A percentile compares a stretch with the other conserved stretches of the same genome.
These are phyloP conservation scores for Ascochyta rabiei DNA, from an alignment of 2,329 filamentous ascomycete species.

Conservation along the genomic window DNA sequence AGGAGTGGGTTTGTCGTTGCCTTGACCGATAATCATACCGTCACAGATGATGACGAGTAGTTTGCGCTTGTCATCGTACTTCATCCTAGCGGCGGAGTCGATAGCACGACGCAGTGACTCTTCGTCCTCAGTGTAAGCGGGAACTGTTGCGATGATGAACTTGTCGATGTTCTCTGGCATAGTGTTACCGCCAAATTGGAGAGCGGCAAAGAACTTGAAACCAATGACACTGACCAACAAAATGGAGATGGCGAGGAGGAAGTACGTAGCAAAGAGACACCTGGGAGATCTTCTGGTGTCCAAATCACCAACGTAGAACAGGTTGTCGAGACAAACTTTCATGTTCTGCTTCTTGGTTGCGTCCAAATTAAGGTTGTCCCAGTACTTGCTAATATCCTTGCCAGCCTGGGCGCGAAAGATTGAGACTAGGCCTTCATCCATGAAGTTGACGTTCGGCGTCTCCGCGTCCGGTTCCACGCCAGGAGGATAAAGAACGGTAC, in stretches of 20 bases:
- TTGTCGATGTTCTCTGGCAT: slow-evolving; percentile 96
- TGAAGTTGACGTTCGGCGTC: slow-evolving; percentile 71
- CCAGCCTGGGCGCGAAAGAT: slow-evolving; percentile 81
- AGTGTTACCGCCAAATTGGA: slow-evolving; percentile 92
- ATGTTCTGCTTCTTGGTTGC: slow-evolving; percentile 66
- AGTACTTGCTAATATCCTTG: slow-evolving; percentile 80
- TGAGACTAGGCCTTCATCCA: slow-evolving; percentile 74
- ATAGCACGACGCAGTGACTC: slow-evolving; percentile 96
- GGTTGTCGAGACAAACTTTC: slow-evolving; percentile 84
- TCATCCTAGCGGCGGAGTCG: slow-evolving; percentile 93
- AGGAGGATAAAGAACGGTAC: slow-evolving; percentile 62
- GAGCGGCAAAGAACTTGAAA: slow-evolving; percentile 95
- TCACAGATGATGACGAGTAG: slow-evolving; percentile 91
- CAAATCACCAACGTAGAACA: slow-evolving; percentile 91
- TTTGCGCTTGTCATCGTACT: slow-evolving; percentile 98
- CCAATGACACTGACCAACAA: slow-evolving; percentile 80
- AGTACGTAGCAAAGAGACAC: slow-evolving; percentile 88
- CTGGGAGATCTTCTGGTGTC: slow-evolving; percentile 86
- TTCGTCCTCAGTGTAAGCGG: slow-evolving; percentile 97
- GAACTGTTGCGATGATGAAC: slow-evolving; percentile 97
- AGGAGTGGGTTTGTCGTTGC: slow-evolving; percentile 94
- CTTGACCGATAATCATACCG: slow-evolving; percentile 99
- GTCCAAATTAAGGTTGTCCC: slow-evolving; percentile 71
- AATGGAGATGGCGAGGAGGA: slow-evolving; percentile 83
- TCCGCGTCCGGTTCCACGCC: slow-evolving; percentile 55